Evolutionary conservation across 176 grass and related monocot species (phyloP).

Genomic region (Juncus effusus): DNA sequence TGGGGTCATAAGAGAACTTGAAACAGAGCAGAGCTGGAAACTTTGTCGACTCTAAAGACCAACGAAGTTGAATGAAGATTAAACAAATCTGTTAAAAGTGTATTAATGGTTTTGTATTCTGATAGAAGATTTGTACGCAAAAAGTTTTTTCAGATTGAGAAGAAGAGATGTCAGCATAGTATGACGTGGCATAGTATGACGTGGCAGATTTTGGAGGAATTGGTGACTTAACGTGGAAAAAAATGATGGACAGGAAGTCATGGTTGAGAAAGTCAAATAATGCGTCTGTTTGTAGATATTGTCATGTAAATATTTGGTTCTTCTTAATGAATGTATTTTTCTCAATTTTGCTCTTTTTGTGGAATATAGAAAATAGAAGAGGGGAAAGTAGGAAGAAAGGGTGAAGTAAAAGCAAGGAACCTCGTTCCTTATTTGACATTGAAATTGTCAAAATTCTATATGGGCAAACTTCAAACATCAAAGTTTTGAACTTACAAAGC

Average conservation of each 20-base stretch:
- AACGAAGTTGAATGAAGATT: background rate
- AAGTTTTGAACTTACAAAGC: background rate
- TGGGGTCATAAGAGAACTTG: background rate
- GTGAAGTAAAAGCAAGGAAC: background rate
- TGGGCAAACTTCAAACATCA: background rate
- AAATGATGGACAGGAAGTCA: constrained; percentile 4
- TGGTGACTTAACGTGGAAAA: constrained; percentile 21
- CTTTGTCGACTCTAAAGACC: no score
- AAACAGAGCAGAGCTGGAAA: background rate
- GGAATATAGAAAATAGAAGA: background rate
- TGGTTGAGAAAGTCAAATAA: background rate
- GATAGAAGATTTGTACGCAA: no score
- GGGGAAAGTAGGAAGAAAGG: constrained; percentile 22
- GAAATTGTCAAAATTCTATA: constrained; percentile 10
- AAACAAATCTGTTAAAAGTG: no score
- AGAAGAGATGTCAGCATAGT: constrained; percentile 24
- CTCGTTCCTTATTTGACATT: constrained; percentile 12
- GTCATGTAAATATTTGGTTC: no score
- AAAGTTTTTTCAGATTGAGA: constrained; percentile 12
- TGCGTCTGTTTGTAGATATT: no score
- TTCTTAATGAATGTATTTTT: no score
- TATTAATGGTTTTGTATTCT: no score
- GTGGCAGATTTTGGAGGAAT: constrained; percentile 4
- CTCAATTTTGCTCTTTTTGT: background rate
- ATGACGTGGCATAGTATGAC: background rate